Base-by-base conservation (phyloP, 1,284 basidiomycete genomes). In the Leccinum fallax region DNA sequence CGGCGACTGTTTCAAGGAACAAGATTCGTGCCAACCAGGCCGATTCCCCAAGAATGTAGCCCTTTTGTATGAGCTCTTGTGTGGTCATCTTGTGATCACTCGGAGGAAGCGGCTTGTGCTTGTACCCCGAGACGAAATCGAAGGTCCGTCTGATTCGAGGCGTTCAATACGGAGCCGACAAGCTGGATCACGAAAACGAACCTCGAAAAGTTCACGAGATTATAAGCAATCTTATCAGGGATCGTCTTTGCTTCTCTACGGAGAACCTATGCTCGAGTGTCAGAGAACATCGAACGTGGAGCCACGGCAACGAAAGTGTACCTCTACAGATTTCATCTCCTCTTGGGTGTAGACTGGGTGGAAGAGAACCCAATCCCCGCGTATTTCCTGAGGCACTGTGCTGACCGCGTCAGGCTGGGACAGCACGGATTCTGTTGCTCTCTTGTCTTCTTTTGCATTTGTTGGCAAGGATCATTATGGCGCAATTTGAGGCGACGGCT, bases 1-100 rank as follows among this genome's bases (percentile, higher is more conserved):
- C 97, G 5, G 97, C 97, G 57, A 97, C 87, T 58, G 85, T 90
- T 78, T 97, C 95, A 51, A 97, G 82, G 78, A 97, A 92, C 53
- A 97, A 79, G 65, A 96, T 92, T 26, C 95, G 85, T 85, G 90
- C 69, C 55, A 97, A 77, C 95, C 95, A 98, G 55, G 85, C 85
- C 21, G 84, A 77, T 61, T 91, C 88, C 58, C 85, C 26, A 26
- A 26, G 26, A 26, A 26, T 26, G 26, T 92, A 87, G 0, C 93
- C 91, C 24, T 82, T 83, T 66, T 87, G 83, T 61, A 90, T 81
- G 40, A 97, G 81, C 66, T 95, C 84, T 59, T 86, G 81, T 28
- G 94, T 66, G 5, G 85, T 79, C 85, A 92, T 85, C 24, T 81
- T 83, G 30, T 80, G 80, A 52, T 82, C 78, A 21, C 82, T 32